Conservation (phyloP, 2,329 filamentous ascomycete species). For the Didymella arachidicola region DNA sequence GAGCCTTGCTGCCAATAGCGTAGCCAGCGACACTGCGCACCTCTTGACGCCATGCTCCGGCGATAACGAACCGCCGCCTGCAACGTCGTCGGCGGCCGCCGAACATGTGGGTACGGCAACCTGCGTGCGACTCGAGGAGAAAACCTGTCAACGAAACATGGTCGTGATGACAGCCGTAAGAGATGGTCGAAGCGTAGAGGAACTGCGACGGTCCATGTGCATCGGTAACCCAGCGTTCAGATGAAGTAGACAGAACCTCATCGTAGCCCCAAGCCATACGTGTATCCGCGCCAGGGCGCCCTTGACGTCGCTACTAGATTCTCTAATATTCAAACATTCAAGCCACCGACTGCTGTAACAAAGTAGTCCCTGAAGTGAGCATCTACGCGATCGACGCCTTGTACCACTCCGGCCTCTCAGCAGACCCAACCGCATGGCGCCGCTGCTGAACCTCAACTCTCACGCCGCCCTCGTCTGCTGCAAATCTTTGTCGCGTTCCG, state of each 20-base stretch:
- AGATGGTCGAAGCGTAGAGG: not conserved
- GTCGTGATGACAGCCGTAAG: not conserved
- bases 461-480: conserved; percentile 20
- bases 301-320: not conserved
- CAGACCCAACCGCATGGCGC: conserved; percentile 21
- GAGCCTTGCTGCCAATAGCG: not conserved
- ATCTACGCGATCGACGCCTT: conserved; percentile 4
- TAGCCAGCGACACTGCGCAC: not conserved
- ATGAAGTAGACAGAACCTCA: no score
- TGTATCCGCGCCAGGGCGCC: not conserved
- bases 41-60: not conserved
- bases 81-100: conserved; percentile 13
- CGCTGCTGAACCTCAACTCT: conserved; percentile 16
- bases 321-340: not conserved
- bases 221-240: no score
- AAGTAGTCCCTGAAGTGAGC: not conserved
- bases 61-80: conserved; percentile 1
- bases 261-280: not conserved
- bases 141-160: not conserved
- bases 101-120: conserved; percentile 4
- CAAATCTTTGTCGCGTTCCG: conserved; percentile 3
- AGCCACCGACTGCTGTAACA: not conserved
- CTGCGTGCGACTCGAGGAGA: conserved; percentile 3
- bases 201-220: no score
- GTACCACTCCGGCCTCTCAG: conserved; percentile 24